phyloP scores from a whole-genome alignment of 2,329 filamentous ascomycete species.

The Xylaria sp. region DNA sequence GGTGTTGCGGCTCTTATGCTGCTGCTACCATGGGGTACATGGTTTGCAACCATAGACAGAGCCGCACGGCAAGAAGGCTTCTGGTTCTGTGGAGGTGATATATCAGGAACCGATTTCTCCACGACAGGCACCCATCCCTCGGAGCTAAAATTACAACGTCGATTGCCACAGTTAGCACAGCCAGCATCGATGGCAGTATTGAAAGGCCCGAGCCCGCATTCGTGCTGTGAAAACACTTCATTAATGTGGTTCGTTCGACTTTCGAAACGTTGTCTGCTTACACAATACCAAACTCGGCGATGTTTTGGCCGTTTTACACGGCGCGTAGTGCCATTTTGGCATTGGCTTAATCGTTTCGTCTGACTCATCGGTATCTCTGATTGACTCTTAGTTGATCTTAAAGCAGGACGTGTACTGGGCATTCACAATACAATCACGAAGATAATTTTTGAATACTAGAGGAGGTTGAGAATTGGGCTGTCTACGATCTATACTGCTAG shows the following conservation, averaged over 20 bases:
- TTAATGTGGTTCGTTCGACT: slow-evolving; percentile 3
- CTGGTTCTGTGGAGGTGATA: slow-evolving; percentile 8
- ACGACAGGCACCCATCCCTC: neutral
- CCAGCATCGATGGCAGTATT: neutral
- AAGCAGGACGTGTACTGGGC: slow-evolving; percentile 5
- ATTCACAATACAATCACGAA: slow-evolving; percentile 24
- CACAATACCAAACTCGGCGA: slow-evolving; percentile 23
- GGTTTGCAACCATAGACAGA: slow-evolving; percentile 9
- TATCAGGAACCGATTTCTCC: slow-evolving; percentile 16
- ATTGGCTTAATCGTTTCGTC: slow-evolving; percentile 13
- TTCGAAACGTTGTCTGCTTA: slow-evolving; percentile 14
- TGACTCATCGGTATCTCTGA: slow-evolving; percentile 13
- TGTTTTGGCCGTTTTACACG: neutral
- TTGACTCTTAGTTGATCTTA: neutral
- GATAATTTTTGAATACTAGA: slow-evolving; percentile 4
- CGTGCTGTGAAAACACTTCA: slow-evolving; percentile 15
- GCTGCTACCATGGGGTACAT: slow-evolving; percentile 12
- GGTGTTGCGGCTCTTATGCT: slow-evolving; percentile 33
- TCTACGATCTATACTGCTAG: slow-evolving; percentile 30
- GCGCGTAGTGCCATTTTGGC: neutral
- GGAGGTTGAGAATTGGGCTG: slow-evolving; percentile 13
- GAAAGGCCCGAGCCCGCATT: slow-evolving; percentile 17
- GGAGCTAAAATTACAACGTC: neutral
- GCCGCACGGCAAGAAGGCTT: slow-evolving; percentile 19
- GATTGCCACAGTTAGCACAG: slow-evolving; percentile 12